Conservation (phyloP, 495 filamentous ascomycete genomes). For the Penicillium samsonianum region DNA sequence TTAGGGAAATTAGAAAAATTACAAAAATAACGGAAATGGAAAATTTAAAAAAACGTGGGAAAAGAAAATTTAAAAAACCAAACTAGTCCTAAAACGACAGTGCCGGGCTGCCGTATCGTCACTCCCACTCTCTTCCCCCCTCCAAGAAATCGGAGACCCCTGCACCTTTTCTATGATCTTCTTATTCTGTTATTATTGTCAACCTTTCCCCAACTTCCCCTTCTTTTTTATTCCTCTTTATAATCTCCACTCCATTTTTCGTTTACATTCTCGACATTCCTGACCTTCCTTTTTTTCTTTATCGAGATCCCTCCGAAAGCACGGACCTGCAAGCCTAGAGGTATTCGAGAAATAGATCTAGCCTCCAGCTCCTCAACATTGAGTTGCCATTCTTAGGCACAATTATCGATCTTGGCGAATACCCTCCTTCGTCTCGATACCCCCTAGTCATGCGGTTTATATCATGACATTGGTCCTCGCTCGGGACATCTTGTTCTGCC, state of each 20-base stretch:
- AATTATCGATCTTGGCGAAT: conserved; percentile 33
- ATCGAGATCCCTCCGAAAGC: conserved; percentile 17
- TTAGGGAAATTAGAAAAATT: conserved; percentile 3
- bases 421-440: conserved; percentile 21
- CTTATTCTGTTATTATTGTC: conserved; percentile 18
- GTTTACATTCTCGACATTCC: conserved; percentile 28
- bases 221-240: conserved; percentile 22
- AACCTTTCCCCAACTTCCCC: conserved; percentile 19
- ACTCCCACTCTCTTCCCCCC: conserved; percentile 19
- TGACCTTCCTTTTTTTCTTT: conserved; percentile 9
- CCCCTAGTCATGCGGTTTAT: conserved; percentile 42
- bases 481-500: conserved; percentile 34
- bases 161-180: conserved; percentile 13
- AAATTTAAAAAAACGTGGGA: conserved; percentile 16
- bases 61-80: conserved; percentile 13
- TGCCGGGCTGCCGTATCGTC: conserved; percentile 32
- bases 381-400: conserved; percentile 36
- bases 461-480: conserved; percentile 50
- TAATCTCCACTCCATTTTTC: conserved; percentile 21
- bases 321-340: conserved; percentile 27
- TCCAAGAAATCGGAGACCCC: conserved; percentile 5
- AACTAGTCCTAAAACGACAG: conserved; percentile 29
- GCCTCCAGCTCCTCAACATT: conserved; percentile 34
- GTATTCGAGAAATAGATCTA: conserved; percentile 27
- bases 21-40: conserved; percentile 6